Conservation (phyloP, 768 basidiomycete genomes). For the Lyophyllum decastes region DNA sequence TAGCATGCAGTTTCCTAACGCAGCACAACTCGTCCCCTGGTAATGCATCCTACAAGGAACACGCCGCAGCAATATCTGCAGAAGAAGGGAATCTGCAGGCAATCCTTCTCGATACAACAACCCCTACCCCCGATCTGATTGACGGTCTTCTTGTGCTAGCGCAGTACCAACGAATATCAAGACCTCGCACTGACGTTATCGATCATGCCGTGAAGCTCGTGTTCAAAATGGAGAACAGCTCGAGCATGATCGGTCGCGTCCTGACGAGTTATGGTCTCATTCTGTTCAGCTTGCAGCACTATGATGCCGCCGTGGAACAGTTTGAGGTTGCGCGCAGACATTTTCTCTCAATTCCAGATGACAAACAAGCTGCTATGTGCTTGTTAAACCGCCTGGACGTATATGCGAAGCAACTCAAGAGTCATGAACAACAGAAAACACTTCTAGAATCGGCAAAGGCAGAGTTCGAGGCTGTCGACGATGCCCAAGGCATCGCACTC, state of each 20-base stretch:
- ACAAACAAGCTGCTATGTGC: not conserved
- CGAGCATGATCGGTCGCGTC: not conserved
- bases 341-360: not conserved
- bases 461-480: too few relatives aligned
- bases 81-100: not conserved
- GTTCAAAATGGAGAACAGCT: not conserved
- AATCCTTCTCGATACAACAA: not conserved
- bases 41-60: constrained; percentile 8
- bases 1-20: constrained; percentile 14
- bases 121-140: not conserved
- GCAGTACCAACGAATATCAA: not conserved
- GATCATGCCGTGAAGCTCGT: not conserved
- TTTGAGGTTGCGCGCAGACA: not conserved
- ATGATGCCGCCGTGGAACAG: not conserved
- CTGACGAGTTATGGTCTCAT: not conserved
- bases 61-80: not conserved
- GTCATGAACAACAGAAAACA: too few relatives aligned
- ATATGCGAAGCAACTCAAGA: too few relatives aligned
- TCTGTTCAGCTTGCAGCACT: not conserved
- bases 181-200: not conserved
- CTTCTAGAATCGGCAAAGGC: too few relatives aligned
- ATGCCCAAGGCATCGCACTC: too few relatives aligned
- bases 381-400: too few relatives aligned
- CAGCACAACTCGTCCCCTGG: constrained; percentile 13
- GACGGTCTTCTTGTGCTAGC: not conserved